These are phyloP conservation scores for Aurifilum marmelostoma DNA, from an alignment of 2,329 filamentous ascomycete genomes.

Conservation along the genomic window DNA sequence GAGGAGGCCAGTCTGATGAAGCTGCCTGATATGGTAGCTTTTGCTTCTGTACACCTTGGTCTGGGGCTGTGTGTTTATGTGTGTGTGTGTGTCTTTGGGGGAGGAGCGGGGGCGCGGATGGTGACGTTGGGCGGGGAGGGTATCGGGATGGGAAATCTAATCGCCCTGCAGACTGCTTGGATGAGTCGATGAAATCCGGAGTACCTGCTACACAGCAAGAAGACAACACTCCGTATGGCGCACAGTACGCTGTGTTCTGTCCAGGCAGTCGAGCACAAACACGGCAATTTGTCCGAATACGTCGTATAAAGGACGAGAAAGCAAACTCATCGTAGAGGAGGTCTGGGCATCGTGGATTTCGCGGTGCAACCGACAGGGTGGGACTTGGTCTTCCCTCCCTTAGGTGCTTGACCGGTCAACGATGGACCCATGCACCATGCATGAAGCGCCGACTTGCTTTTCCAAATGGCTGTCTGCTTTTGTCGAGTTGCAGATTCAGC, in stretches of 20 bases:
- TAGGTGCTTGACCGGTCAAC: constrained; percentile 7
- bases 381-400: background rate
- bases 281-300: background rate
- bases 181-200: background rate
- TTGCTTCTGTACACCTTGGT: background rate
- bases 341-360: background rate
- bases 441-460: background rate
- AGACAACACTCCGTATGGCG: constrained; percentile 19
- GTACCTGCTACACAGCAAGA: constrained; percentile 12
- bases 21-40: background rate
- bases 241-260: constrained; percentile 18
- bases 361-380: background rate
- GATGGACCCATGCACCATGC: constrained; percentile 10
- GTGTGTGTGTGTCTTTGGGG: too few relatives aligned
- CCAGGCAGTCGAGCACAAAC: background rate
- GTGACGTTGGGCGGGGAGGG: background rate
- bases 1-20: background rate
- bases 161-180: background rate
- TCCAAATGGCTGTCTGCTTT: background rate
- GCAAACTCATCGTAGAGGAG: background rate
- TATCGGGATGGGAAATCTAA: background rate
- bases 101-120: background rate
- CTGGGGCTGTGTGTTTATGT: too few relatives aligned
- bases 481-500: constrained; percentile 3
- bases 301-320: background rate